phyloP scores from a whole-genome alignment of 176 grass and related monocot species.

The Rhynchospora breviuscula region DNA sequence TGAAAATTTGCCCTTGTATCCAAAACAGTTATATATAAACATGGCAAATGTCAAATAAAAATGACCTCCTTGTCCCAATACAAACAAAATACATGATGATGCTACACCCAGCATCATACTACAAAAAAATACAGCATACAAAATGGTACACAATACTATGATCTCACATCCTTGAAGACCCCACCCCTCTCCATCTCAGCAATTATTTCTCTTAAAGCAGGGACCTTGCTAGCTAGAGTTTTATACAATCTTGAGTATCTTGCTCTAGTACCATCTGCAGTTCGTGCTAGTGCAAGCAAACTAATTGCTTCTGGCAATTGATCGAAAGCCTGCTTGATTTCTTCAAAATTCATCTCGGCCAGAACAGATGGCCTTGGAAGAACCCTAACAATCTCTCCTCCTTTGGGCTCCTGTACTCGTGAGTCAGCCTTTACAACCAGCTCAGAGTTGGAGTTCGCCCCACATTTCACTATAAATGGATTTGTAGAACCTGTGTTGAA shows the following conservation, averaged over 20 bases:
- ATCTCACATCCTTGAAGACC: conserved; percentile 79
- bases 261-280: conserved; percentile 85
- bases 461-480: conserved; percentile 95
- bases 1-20: background rate
- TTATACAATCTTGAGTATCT: conserved; percentile 98
- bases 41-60: conserved; percentile 3
- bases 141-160: conserved; percentile 38
- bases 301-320: conserved; percentile 91
- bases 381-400: conserved; percentile 71
- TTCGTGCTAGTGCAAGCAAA: conserved; percentile 86
- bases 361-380: conserved; percentile 81
- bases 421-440: conserved; percentile 83
- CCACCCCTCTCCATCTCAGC: conserved; percentile 77
- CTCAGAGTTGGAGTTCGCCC: conserved; percentile 80
- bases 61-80: background rate
- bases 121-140: conserved; percentile 41
- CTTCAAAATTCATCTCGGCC: conserved; percentile 75
- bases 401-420: conserved; percentile 78
- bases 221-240: conserved; percentile 91
- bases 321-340: conserved; percentile 65
- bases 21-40: background rate
- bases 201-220: conserved; percentile 79
- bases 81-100: background rate
- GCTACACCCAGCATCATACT: conserved; percentile 9
- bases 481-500: conserved; percentile 87